Percentiles rank a stretch among this genome's conserved stretches.
These are phyloP conservation scores for Cutaneotrichosporon arboriforme DNA, from an alignment of 1,284 basidiomycete species.

Conservation along the genomic window DNA sequence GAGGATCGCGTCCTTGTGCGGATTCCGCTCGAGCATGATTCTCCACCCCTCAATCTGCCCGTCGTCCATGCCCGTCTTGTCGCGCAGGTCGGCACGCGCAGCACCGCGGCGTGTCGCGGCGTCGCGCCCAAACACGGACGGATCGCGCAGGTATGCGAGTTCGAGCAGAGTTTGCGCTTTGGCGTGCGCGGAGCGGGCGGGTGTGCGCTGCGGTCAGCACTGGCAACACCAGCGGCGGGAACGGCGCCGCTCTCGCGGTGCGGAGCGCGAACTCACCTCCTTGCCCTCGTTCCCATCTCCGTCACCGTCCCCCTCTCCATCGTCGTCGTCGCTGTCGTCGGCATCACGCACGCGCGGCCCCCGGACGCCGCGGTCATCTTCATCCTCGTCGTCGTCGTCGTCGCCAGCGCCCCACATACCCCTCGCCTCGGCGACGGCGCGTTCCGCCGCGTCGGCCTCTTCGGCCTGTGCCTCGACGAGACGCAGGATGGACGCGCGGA, in stretches of 20 bases:
- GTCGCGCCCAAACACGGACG: constrained; percentile 70
- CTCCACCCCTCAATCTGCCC: constrained; percentile 83
- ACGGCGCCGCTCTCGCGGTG: too few species aligned
- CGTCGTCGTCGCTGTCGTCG: constrained; percentile 49
- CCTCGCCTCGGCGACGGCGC: constrained; percentile 40
- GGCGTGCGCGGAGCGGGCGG: background rate
- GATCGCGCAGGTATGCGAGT: constrained; percentile 66
- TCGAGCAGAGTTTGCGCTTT: constrained; percentile 61
- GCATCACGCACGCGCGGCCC: constrained; percentile 25
- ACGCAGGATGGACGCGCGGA: constrained; percentile 73
- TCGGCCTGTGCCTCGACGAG: constrained; percentile 64
- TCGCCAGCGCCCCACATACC: constrained; percentile 46
- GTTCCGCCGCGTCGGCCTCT: constrained; percentile 60
- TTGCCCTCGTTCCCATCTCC: constrained; percentile 12
- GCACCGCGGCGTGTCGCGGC: constrained; percentile 63
- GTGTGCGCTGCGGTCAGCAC: background rate
- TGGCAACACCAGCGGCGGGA: too few species aligned
- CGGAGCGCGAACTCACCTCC: constrained; percentile 1
- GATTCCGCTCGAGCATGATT: constrained; percentile 74
- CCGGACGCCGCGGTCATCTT: constrained; percentile 2
- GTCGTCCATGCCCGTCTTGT: constrained; percentile 60
- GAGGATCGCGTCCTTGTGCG: constrained; percentile 47
- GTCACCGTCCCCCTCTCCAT: constrained; percentile 18
- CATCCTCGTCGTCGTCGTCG: constrained; percentile 24
- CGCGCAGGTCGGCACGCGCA: constrained; percentile 59